Base-by-base conservation (phyloP, 2,329 filamentous ascomycete species). In the Claviceps sorghi region DNA sequence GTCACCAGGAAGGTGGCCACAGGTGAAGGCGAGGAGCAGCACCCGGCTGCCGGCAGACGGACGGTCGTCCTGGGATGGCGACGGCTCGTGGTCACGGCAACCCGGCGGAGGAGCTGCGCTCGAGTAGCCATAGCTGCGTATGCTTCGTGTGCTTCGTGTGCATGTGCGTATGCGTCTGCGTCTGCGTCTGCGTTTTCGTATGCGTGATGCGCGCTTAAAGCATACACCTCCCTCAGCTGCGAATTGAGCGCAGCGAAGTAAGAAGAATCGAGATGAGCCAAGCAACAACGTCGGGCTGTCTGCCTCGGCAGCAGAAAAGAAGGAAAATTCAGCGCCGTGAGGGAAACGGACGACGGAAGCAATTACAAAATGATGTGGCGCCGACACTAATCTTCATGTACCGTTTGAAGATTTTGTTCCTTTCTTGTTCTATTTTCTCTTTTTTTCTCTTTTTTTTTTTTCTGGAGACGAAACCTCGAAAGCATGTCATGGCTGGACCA, bases 1-100 rank as follows among this genome's bases (percentile, higher is more conserved):
- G 41, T 19, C 49, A 62, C 57, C 52, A 67, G 49, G 57, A 59
- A 58, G 51, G 41, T 49, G 21, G n/a, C 43, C 26, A 29, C 29
- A 2, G 32, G 17, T 30, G 47, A 40, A 36, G 47, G 43, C 51
- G 51, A 48, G 19, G 47, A 44, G 21, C 38, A 51, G 45, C 44
- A 54, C 15, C 34, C 32, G 15, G 32, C 41, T 10, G 49, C 29
- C 9, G 45, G 40, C 32, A 42, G 41, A 52, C 48, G 51, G 40
- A 34, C 43, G 26, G 45, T 30, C 36, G 52, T 48, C 45, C 15
- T 49, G 11, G 34, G 32, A 49, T 43, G 46, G 17, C 46, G 41
- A 34, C 49, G 32, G 38, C 44, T 19, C 30, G 38, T 38, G 19
- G 38, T 22, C 29, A 43, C 41, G 46, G 42, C 22, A 38, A 54